Conservation (phyloP, 2,329 filamentous ascomycete genomes). For the Alternaria postmessia region DNA sequence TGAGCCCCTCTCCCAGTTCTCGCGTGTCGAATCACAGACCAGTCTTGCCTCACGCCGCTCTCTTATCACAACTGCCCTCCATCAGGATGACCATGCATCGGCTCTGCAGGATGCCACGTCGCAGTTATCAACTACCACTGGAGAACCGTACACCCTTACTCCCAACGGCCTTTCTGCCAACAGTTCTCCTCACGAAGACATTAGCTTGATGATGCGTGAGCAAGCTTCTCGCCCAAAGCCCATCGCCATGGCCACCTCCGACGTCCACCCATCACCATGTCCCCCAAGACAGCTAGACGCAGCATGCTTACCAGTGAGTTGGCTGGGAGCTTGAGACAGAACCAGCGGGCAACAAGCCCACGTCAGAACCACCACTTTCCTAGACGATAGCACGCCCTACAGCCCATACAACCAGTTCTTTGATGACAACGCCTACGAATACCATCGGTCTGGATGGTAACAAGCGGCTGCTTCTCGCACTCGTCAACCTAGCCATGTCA, state of each 20-base stretch:
- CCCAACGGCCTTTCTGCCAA: slow-evolving; percentile 73
- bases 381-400: slow-evolving; percentile 69
- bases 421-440: slow-evolving; percentile 72
- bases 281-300: slow-evolving; percentile 82
- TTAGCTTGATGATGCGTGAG: slow-evolving; percentile 66
- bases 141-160: slow-evolving; percentile 69
- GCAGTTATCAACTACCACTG: slow-evolving; percentile 62
- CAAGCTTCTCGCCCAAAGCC: slow-evolving; percentile 76
- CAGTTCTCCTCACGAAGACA: slow-evolving; percentile 62
- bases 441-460: slow-evolving; percentile 87
- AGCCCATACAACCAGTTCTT: slow-evolving; percentile 82
- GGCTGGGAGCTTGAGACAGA: slow-evolving; percentile 88
- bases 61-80: slow-evolving; percentile 87
- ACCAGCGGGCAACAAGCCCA: slow-evolving; percentile 60
- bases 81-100: slow-evolving; percentile 76
- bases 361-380: slow-evolving; percentile 63
- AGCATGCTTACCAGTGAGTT: slow-evolving; percentile 85
- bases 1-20: slow-evolving; percentile 76
- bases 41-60: slow-evolving; percentile 87
- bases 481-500: slow-evolving; percentile 50
- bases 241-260: slow-evolving; percentile 76
- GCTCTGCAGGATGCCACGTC: slow-evolving; percentile 73
- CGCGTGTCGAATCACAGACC: slow-evolving; percentile 86
- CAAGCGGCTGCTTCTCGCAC: slow-evolving; percentile 20
- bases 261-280: slow-evolving; percentile 79